Percentiles rank a stretch among this genome's conserved stretches.
phyloP scores from a whole-genome alignment of 345 rosid species.

The Linum lewisii region DNA sequence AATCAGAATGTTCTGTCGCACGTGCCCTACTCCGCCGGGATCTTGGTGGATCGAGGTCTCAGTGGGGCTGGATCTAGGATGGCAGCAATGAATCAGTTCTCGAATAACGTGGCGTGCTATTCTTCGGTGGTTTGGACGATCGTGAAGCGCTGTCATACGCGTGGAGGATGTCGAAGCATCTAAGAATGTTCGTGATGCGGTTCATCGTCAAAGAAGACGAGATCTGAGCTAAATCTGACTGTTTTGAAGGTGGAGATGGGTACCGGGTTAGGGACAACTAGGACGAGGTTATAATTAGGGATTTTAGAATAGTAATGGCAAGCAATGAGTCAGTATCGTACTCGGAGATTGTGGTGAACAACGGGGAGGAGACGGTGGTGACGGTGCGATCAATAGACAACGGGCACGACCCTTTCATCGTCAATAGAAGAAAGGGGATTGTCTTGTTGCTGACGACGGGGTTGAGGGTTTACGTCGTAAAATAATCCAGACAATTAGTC shows the following conservation, averaged over 20 bases:
- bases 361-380: slow-evolving; percentile 83
- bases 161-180: slow-evolving; percentile 74
- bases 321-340: slow-evolving; percentile 37
- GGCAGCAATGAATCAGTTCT: slow-evolving; percentile 35
- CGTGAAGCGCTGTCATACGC: slow-evolving; percentile 79
- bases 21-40: slow-evolving; percentile 82
- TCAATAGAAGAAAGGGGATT: slow-evolving; percentile 84
- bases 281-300: slow-evolving; percentile 48
- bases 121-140: slow-evolving; percentile 80
- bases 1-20: slow-evolving; percentile 72
- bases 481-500: too few species aligned
- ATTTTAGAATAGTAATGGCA: slow-evolving; percentile 35
- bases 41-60: slow-evolving; percentile 81
- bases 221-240: slow-evolving; percentile 2
- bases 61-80: slow-evolving; percentile 36
- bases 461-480: too few species aligned
- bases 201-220: slow-evolving; percentile 42
- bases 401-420: slow-evolving; percentile 66
- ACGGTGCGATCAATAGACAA: slow-evolving; percentile 59
- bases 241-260: slow-evolving; percentile 27
- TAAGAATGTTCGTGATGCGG: slow-evolving; percentile 43
- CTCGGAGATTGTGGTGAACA: slow-evolving; percentile 45
- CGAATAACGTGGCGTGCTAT: slow-evolving; percentile 61
- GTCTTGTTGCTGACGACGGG: slow-evolving; percentile 68
- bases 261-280: slow-evolving; percentile 28